A percentile compares a stretch with the other conserved stretches of the same genome.
Evolutionary conservation across 805 yeast species (phyloP).

Genomic region (Dipodascus geniculatus): DNA sequence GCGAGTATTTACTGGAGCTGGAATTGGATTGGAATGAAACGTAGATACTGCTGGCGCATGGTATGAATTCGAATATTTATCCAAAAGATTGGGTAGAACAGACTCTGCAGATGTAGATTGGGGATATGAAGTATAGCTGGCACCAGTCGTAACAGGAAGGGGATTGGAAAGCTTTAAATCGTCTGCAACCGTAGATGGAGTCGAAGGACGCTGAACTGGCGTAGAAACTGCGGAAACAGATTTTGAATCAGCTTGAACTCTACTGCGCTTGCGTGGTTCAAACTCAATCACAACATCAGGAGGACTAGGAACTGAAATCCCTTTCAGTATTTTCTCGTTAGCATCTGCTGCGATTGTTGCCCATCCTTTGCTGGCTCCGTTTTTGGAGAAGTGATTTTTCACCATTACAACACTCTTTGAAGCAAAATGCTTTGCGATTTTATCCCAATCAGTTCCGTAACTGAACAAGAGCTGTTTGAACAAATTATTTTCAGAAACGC

Average conservation of each 20-base stretch:
- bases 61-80: neutral
- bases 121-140: neutral
- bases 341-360: constrained; percentile 42
- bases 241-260: neutral
- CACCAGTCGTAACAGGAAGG: no score
- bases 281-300: neutral
- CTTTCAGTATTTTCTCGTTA: constrained; percentile 22
- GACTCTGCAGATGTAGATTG: neutral
- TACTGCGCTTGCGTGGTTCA: neutral
- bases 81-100: neutral
- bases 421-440: constrained; percentile 57
- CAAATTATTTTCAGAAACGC: constrained; percentile 64
- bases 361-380: constrained; percentile 62
- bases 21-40: neutral
- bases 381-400: constrained; percentile 62
- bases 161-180: neutral
- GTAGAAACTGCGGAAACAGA: neutral
- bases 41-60: neutral
- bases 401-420: constrained; percentile 86
- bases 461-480: constrained; percentile 58
- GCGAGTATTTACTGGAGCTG: neutral
- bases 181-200: neutral
- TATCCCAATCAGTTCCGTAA: constrained; percentile 74
- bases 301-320: neutral
- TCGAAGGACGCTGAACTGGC: neutral